Base-by-base conservation (phyloP, 1,139 yeast species). In the Saccharomyces hybrid region DNA sequence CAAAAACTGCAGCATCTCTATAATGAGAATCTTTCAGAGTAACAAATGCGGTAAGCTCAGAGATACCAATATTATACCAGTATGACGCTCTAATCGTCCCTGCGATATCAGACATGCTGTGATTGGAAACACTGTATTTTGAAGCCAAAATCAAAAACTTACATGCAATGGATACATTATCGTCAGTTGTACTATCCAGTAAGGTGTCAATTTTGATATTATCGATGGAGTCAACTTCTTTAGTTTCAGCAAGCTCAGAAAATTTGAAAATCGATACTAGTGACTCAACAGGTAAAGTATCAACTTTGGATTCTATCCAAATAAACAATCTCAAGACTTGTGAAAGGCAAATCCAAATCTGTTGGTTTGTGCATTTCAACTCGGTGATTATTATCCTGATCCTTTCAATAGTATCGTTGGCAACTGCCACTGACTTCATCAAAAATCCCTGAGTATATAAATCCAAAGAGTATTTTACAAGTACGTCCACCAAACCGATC, bases 21-120 rank as follows among this genome's bases (percentile, higher is more conserved):
- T 62, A 59, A 53, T 58, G 51, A 0, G 57, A 55, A 6, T 65
- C 66, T 12, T 73, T 71, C 21, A 75, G 66, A n/a, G 71, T 60
- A 42, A 73, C 65, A 59, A 69, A 80, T 0, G 81, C 77, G 48
- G 80, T 78, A 49, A 84, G 71, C 57, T 83, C 81, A 0, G 89
- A 77, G 32, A 86, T 68, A 1, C 95, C 96, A 34, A 88, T 69
- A 64, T 91, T 90, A 69, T 80, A 88, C 70, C 79, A 77, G 1
- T 81, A 75, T 11, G 84, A 75, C 0, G 96, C 81, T 50, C 81
- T 73, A 19, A 84, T 68, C n/a, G 78, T 71, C 64, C 81, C 78
- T 28, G 81, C 70, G 7, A 54, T 38, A 6, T 51, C 47, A 4
- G 62, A 58, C 26, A 58, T 54, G 19, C 56, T 52, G 1, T 55